phyloP scores from a whole-genome alignment of 345 rosid species.

The Psidium friedrichsthalianum region DNA sequence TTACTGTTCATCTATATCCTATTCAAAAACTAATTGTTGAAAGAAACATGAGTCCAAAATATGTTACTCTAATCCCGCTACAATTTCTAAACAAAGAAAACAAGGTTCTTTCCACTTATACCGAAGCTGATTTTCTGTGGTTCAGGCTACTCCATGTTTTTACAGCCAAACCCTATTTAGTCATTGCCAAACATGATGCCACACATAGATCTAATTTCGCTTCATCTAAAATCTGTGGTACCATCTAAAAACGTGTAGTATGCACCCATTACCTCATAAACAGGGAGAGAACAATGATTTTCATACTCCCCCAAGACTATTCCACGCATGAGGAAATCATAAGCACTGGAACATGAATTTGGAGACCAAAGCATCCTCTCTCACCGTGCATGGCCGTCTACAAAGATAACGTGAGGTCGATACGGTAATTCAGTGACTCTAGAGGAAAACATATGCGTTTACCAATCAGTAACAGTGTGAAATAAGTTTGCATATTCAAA shows the following conservation, averaged over 20 bases:
- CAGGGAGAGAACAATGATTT: neutral
- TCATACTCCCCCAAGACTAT: neutral
- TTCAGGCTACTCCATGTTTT: neutral
- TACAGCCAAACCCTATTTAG: neutral
- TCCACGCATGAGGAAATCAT: neutral
- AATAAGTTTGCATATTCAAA: conserved; percentile 92
- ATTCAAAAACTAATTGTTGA: neutral
- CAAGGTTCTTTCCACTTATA: neutral
- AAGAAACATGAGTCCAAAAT: neutral
- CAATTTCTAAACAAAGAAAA: neutral
- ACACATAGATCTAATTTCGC: neutral
- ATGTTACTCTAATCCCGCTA: neutral
- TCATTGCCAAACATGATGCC: neutral
- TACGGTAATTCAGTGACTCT: conserved; percentile 73
- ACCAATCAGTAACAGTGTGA: conserved; percentile 96
- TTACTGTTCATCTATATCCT: neutral
- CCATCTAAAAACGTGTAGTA: neutral
- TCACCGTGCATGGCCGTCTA: conserved; percentile 81
- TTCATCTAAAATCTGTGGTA: neutral
- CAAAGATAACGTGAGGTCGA: conserved; percentile 70
- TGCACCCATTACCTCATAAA: neutral
- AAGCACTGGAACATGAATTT: neutral
- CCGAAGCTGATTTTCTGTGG: neutral
- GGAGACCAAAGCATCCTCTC: neutral
- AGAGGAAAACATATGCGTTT: conserved; percentile 78